phyloP scores from a whole-genome alignment of 116 monocot genomes.

The Zostera marina region DNA sequence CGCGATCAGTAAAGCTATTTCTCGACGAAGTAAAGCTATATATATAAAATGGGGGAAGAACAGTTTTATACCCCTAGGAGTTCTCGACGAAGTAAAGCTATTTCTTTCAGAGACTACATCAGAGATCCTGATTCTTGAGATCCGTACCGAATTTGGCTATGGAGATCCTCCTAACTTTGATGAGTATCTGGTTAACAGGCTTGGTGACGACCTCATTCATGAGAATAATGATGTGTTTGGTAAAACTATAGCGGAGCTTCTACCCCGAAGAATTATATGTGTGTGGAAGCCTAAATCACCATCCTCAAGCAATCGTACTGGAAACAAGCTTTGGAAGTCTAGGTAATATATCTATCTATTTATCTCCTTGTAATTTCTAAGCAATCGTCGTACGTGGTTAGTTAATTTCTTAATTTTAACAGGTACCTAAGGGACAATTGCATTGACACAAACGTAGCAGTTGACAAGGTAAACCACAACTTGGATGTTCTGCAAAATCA shows the following conservation, averaged over 20 bases:
- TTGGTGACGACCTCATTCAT: conserved; percentile 32
- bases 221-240: conserved; percentile 32
- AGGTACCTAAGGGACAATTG: conserved; percentile 41
- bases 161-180: conserved; percentile 38
- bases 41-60: too few relatives aligned
- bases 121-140: conserved; percentile 46
- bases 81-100: conserved; percentile 20
- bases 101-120: conserved; percentile 32
- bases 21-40: too few relatives aligned
- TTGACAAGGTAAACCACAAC: conserved; percentile 60
- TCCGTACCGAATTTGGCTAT: conserved; percentile 48
- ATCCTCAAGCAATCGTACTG: conserved; percentile 16
- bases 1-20: too few relatives aligned
- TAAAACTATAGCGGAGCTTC: conserved; percentile 37
- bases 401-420: too few relatives aligned
- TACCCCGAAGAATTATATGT: conserved; percentile 36
- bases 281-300: conserved; percentile 49
- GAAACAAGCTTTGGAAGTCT: conserved; percentile 27
- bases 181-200: conserved; percentile 19
- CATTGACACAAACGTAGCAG: conserved; percentile 55
- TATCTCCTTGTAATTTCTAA: too few relatives aligned
- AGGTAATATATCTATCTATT: background rate
- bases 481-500: conserved; percentile 32
- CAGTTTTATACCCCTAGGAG: too few relatives aligned
- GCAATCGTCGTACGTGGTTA: too few relatives aligned